Base-by-base conservation (phyloP, 2,329 filamentous ascomycete genomes). In the Nothomitra cinnamomea region DNA sequence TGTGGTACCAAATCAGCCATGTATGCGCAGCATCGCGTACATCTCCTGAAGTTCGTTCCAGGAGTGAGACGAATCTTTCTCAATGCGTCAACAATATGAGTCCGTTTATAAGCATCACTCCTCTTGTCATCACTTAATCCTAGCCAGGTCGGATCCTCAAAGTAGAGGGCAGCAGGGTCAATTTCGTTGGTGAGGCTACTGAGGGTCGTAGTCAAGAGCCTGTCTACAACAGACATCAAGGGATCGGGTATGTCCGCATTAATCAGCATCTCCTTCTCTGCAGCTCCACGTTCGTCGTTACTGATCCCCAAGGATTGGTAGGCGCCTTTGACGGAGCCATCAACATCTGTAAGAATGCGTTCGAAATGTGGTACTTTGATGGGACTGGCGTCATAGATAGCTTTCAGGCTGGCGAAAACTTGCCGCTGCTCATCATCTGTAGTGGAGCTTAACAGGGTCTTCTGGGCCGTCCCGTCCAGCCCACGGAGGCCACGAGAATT, bases 71-170 rank as follows among this genome's bases (percentile, higher is more conserved):
- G 66, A 52, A 67, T 66, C 67, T 75, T 80, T 62, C 74, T 72
- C 36, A 79, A 66, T 25, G 77, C 71, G 61, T 80, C 78, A 7
- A 74, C 70, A 22, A 83, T 72, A 61, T 80, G 73, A 28, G 71
- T 69, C n/a, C 74, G 72, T 57, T 76, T 77, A 65, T 82, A 86
- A 8, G 74, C 66, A 58, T 79, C 77, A 3, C 74, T 76, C 17
- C 69, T 68, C 13, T 67, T 66, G 56, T 81, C 78, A 53, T 81
- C 75, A 8, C 76, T 73, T 13, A 87, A 70, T 3, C 83, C 83
- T 10, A 92, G 71, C 63, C 85, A 76, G 50, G 72, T 73, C 54
- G 81, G 86, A 62, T 92, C 79, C 50, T 78, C 77, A 66, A 87
- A 84, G 67, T 85, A 85, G 50, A 94, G 72, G 56, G 75, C 75